Evolutionary conservation across 345 rosid genomes (phyloP).

Genomic region (Rhodamnia argentea): DNA sequence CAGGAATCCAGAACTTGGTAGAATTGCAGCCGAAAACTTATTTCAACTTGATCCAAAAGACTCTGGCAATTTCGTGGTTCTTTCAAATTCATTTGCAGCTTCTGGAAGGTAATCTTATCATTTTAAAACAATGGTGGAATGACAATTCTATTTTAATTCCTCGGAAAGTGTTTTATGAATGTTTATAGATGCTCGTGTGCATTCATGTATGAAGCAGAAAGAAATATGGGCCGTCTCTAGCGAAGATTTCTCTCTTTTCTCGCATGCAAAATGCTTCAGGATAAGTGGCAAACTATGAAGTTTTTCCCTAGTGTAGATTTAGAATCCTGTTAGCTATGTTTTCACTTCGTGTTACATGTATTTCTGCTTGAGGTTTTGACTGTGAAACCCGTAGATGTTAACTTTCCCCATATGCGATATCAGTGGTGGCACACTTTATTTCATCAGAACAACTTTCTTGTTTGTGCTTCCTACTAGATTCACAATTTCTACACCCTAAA

Average conservation of each 20-base stretch:
- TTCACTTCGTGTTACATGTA: not conserved
- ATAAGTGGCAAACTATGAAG: not conserved
- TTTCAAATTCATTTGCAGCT: constrained; percentile 70
- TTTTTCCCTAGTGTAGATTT: not conserved
- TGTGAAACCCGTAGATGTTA: not conserved
- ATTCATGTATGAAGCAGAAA: not conserved
- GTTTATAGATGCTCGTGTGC: not conserved
- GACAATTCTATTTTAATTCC: not conserved
- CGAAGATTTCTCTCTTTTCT: not conserved
- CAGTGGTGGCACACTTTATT: not conserved
- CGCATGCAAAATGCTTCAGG: not conserved
- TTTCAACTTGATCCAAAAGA: constrained; percentile 72
- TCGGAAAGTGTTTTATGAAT: not conserved
- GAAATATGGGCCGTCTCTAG: not conserved
- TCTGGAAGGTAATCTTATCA: constrained; percentile 46
- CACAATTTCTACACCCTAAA: not conserved
- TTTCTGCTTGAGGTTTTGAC: not conserved
- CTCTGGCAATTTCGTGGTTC: constrained; percentile 76
- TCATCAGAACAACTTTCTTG: not conserved
- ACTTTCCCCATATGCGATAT: not conserved
- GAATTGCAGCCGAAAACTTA: constrained; percentile 53
- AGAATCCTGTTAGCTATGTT: not conserved
- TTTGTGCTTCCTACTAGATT: not conserved
- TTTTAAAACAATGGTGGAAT: not conserved
- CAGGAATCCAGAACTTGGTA: constrained; percentile 50